phyloP scores from a whole-genome alignment of 306 rosid species.

The Cucumis melo region DNA sequence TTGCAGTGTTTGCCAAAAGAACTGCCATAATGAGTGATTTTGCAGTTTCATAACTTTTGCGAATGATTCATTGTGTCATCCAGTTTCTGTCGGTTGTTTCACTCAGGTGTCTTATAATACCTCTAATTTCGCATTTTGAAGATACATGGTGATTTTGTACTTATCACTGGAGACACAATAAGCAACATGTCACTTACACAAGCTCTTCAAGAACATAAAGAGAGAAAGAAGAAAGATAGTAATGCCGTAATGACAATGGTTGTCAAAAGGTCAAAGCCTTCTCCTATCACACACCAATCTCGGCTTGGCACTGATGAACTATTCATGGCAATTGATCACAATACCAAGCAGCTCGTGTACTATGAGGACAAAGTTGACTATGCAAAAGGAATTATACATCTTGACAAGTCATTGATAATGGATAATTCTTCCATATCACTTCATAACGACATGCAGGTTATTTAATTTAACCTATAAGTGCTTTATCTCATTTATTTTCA shows the following conservation, averaged over 20 bases:
- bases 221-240: conserved; percentile 78
- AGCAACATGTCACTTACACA: conserved; percentile 95
- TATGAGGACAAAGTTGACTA: conserved; percentile 75
- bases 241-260: conserved; percentile 97
- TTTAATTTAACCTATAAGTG: conserved; percentile 7
- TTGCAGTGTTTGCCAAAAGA: not conserved
- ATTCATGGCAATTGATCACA: conserved; percentile 80
- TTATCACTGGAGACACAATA: conserved; percentile 88
- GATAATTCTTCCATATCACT: conserved; percentile 69
- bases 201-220: conserved; percentile 85
- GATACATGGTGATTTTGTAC: conserved; percentile 96
- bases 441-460: conserved; percentile 88
- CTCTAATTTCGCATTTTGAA: conserved; percentile 22
- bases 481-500: conserved; percentile 15
- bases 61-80: not conserved
- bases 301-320: conserved; percentile 96
- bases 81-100: not conserved
- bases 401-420: conserved; percentile 58
- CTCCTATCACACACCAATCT: conserved; percentile 67
- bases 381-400: conserved; percentile 50
- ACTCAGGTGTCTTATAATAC: conserved; percentile 15
- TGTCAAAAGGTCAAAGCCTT: conserved; percentile 75
- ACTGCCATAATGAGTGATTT: not conserved
- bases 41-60: not conserved
- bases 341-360: conserved; percentile 71